Conservation (phyloP, 345 rosid species). For the Camelina hispida region DNA sequence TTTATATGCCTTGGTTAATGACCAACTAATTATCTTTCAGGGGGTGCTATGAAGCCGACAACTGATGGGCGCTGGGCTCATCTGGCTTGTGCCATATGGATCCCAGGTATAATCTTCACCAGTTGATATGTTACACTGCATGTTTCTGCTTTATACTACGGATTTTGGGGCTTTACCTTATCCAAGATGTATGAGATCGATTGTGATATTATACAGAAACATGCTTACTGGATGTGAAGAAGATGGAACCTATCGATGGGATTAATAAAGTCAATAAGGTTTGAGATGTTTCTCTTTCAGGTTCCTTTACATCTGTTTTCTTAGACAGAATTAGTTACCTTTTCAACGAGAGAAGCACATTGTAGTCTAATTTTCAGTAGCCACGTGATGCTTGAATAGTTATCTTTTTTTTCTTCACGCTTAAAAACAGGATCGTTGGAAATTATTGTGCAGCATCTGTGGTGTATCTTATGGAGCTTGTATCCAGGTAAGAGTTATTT, state of each 20-base stretch:
- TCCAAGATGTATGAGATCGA: conserved; percentile 19
- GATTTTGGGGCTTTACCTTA: conserved; percentile 40
- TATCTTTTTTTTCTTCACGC: conserved; percentile 30
- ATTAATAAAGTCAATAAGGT: conserved; percentile 82
- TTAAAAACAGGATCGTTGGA: conserved; percentile 90
- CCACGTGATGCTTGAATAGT: conserved; percentile 25
- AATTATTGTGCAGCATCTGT: conserved; percentile 91
- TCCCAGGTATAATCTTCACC: conserved; percentile 72
- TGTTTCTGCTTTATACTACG: conserved; percentile 3
- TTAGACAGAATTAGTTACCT: conserved; percentile 23
- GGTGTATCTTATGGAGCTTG: conserved; percentile 97
- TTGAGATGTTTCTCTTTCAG: conserved; percentile 11
- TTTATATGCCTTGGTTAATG: conserved; percentile 37
- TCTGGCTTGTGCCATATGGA: conserved; percentile 99
- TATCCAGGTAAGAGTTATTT: conserved; percentile 73
- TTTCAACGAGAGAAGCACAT: neutral
- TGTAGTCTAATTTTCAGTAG: conserved; percentile 1
- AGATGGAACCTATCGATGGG: conserved; percentile 99
- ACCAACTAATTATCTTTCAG: conserved; percentile 48
- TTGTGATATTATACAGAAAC: conserved; percentile 68
- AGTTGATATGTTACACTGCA: conserved; percentile 29
- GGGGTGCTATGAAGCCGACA: conserved; percentile 99
- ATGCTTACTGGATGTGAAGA: conserved; percentile 88
- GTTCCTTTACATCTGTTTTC: conserved; percentile 6
- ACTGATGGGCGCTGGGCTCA: conserved; percentile 98